Evolutionary conservation across 495 filamentous ascomycete genomes (phyloP), one percentile per base, ranked within the genome.

Genomic region (Neurospora sp.): DNA sequence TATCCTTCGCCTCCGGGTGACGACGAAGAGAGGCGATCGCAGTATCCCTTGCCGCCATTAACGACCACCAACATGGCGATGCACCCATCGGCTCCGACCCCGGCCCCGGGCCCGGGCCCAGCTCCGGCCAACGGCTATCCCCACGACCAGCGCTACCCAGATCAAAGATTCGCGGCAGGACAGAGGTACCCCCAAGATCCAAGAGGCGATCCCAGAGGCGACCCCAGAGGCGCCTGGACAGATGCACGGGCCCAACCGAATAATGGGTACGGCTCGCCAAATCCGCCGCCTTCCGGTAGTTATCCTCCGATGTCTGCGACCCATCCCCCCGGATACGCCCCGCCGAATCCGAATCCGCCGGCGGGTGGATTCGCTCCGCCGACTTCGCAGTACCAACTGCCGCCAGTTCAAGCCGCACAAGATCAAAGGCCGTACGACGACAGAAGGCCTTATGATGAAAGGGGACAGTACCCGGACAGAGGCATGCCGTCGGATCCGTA

Each of bases 1-100:
- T 86, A 87, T 75, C 83, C 82, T n/a, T 82, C 85, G 39, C 80
- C 83, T 70, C 80, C 85, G 10, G 82, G 80, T 20, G 85, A 86
- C 69, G 82, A 84, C 71, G 82, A 84, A 73, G 82, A 84, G 39
- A 65, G 53, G 53, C 53, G 53, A 18, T 65, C 53, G 27, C 53
- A 65, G 53, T 65, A 65, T 35, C 53, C 53, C 31, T 65, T 65
- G 27, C 53, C 53, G 14, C 53, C 53, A 16, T 7, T 61, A 9
- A 37, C 59, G 44, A 59, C 73, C 71, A 72, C 71, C 46, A 70
- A 22, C 65, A 20, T 38, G 27, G 71, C 48, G 31, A 65, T 65
- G 31, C 44, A 65, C 5, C 70, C 22, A 31, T 35, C 39, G 53
- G 70, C 39, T 48, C 72, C 46, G 41, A 37, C 18, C 35, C 68